Evolutionary conservation across 2,329 filamentous ascomycete species (phyloP), one percentile per base, ranked within the genome.

Genomic region (Hysterium pulicare): DNA sequence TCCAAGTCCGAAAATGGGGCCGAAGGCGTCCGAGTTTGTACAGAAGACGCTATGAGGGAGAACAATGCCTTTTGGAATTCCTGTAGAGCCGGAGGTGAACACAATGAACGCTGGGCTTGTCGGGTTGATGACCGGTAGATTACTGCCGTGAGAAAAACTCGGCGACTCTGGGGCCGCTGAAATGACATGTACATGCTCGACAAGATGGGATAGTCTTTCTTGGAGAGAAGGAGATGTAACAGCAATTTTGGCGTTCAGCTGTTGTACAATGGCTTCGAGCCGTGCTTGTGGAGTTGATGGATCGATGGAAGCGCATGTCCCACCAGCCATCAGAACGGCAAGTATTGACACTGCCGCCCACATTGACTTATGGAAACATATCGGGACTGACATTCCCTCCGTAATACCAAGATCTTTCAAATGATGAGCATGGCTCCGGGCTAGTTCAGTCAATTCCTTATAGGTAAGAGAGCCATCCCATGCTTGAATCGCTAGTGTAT

Each of bases 351-450:
- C 52, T 3, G 58, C 41, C 0, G 51, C 54, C 63, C 61, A 70
- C 26, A 48, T 53, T 3, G 64, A 68, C 48, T 70, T 71, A 15
- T 67, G 60, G 33, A 69, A 68, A 33, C 56, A 61, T 28, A 70
- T 40, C 0, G 65, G 63, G 4, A 70, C 56, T 0, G 67, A 28
- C 2, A 46, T 47, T 21, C 66, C 66, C 0, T 53, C 53, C 0
- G 48, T 42, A 6, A 72, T 47, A 10, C 58, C 54, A 24, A 39
- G 41, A 11, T 49, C 38, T 10, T 54, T 39, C 5, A 64, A 52
- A 19, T 46, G 42, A 7, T 28, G 16, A 11, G 61, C 58, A 11
- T 64, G 34, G 9, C 48, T 46, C n/a, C 45, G 49, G n/a, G 59
- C 51, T 5, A 53, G 35, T 13, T 35, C 32, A 24, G 62, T 55